Conservation (phyloP, 1,284 basidiomycete species). For the Malassezia sympodialis region DNA sequence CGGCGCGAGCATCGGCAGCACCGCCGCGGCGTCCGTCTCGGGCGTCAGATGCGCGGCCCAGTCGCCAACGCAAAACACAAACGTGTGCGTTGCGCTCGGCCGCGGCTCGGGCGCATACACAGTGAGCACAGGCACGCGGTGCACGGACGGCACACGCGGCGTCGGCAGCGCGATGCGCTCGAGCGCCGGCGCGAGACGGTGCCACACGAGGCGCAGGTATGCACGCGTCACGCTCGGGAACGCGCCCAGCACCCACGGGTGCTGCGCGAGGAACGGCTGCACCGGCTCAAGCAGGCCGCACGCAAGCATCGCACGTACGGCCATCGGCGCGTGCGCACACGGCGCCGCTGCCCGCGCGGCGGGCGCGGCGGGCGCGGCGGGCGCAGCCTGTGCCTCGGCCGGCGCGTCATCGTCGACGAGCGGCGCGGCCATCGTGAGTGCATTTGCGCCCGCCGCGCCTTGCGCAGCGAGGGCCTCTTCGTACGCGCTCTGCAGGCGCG, state of each 20-base stretch:
- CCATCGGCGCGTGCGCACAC: slow-evolving; percentile 70
- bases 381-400: slow-evolving; percentile 19
- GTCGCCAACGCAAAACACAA: slow-evolving; percentile 37
- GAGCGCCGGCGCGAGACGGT: slow-evolving; percentile 38
- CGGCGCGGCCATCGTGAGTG: slow-evolving; percentile 73
- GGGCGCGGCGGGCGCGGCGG: slow-evolving; percentile 23
- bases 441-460: slow-evolving; percentile 59
- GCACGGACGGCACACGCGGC: not conserved
- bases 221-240: slow-evolving; percentile 72
- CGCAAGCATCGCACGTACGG: slow-evolving; percentile 70
- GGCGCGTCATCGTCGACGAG: slow-evolving; percentile 58
- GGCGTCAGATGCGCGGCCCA: slow-evolving; percentile 28
- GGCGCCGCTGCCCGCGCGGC: slow-evolving; percentile 54
- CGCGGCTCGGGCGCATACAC: slow-evolving; percentile 35
- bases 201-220: slow-evolving; percentile 38
- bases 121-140: slow-evolving; percentile 22
- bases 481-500: slow-evolving; percentile 59
- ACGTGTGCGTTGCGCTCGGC: slow-evolving; percentile 20
- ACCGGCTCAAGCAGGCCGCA: slow-evolving; percentile 72
- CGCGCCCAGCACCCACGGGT: slow-evolving; percentile 73
- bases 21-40: slow-evolving; percentile 20
- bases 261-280: slow-evolving; percentile 67
- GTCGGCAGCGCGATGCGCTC: slow-evolving; percentile 2
- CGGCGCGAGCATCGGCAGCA: slow-evolving; percentile 37
- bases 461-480: slow-evolving; percentile 57